Evolutionary conservation across 176 grass and related monocot species (phyloP).

Genomic region (Paspalum notatum): DNA sequence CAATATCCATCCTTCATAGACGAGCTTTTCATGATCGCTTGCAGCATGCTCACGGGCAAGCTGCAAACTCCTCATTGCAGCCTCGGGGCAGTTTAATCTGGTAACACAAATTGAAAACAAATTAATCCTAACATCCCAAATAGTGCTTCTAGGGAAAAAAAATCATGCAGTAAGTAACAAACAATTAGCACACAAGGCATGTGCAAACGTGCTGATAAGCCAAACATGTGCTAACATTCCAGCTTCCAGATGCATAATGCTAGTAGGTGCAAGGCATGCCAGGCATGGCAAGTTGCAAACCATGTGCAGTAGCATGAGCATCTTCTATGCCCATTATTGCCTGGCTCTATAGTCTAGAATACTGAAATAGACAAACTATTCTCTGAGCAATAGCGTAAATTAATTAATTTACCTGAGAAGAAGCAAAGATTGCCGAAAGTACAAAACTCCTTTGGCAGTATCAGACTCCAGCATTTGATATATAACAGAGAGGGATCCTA

Average conservation of each 20-base stretch:
- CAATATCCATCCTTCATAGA: conserved; percentile 95
- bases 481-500: conserved; percentile 95
- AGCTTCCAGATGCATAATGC: conserved; percentile 37
- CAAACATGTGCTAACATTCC: conserved; percentile 35
- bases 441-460: conserved; percentile 89
- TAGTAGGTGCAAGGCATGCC: conserved; percentile 31
- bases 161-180: conserved; percentile 18
- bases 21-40: conserved; percentile 70
- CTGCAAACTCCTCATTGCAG: conserved; percentile 86
- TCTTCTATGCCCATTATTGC: conserved; percentile 33
- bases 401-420: conserved; percentile 80
- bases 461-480: conserved; percentile 99
- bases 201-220: conserved; percentile 38
- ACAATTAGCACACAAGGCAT: conserved; percentile 22
- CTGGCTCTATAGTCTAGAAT: background rate
- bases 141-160: background rate
- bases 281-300: conserved; percentile 20
- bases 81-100: conserved; percentile 89
- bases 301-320: conserved; percentile 43
- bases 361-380: conserved; percentile 39
- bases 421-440: conserved; percentile 98
- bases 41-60: conserved; percentile 78
- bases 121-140: conserved; percentile 22
- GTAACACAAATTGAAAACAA: conserved; percentile 17
- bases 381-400: conserved; percentile 37